Evolutionary conservation across 305 asterid species (phyloP).

Genomic region (Solanum chacoense): DNA sequence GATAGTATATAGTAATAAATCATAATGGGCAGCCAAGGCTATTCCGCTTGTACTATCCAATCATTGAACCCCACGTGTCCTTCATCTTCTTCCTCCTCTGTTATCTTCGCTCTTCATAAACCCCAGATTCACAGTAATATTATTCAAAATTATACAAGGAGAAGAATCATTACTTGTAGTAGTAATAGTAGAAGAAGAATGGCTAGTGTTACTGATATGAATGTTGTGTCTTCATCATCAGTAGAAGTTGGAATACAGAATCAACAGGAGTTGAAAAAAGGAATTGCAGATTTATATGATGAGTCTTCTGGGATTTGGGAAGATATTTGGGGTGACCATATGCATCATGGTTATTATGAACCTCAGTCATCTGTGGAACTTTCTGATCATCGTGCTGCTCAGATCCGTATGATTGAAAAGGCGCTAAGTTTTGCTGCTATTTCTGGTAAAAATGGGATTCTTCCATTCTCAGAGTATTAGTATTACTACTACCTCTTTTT

Average conservation of each 20-base stretch:
- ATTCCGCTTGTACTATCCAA: background rate
- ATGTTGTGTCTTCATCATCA: background rate
- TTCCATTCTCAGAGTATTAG: background rate
- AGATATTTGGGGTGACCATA: conserved; percentile 94
- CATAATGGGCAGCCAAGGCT: background rate
- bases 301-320: conserved; percentile 91
- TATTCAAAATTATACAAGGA: background rate
- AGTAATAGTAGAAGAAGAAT: background rate
- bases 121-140: background rate
- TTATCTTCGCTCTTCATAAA: background rate
- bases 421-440: conserved; percentile 63
- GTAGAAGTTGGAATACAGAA: background rate
- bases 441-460: conserved; percentile 25
- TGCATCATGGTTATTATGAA: conserved; percentile 92
- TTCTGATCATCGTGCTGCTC: conserved; percentile 79
- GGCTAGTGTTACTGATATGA: background rate
- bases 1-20: background rate
- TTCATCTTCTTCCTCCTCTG: background rate
- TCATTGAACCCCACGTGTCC: background rate
- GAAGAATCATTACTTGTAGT: background rate
- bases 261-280: conserved; percentile 39
- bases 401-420: conserved; percentile 93
- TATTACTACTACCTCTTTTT: background rate
- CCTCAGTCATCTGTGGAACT: conserved; percentile 38
- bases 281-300: conserved; percentile 89